A percentile compares a stretch with the other conserved stretches of the same genome.
phyloP scores from a whole-genome alignment of 345 rosid species.

The Aquilaria sinensis region DNA sequence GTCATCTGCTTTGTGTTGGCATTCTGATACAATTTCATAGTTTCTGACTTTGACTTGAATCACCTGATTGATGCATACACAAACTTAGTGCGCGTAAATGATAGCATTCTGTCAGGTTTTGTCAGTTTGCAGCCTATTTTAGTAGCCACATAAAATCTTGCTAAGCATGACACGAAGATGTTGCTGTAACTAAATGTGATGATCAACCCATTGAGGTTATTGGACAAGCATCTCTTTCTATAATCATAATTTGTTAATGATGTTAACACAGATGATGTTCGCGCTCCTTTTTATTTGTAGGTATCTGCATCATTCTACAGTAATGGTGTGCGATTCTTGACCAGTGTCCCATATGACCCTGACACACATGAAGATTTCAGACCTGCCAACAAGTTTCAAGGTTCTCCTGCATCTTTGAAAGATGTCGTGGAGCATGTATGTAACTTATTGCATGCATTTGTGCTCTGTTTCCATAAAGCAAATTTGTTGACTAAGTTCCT shows the following conservation, averaged over 20 bases:
- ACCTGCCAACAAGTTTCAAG: slow-evolving; percentile 50
- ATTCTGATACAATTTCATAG: too few species aligned
- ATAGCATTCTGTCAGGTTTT: neutral
- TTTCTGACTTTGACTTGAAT: too few species aligned
- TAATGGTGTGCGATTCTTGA: slow-evolving; percentile 39
- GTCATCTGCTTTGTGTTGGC: too few species aligned
- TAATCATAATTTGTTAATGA: neutral
- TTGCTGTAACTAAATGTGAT: neutral
- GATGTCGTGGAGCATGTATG: slow-evolving; percentile 76
- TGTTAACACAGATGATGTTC: neutral
- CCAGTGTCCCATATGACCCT: slow-evolving; percentile 59
- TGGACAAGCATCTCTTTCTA: neutral
- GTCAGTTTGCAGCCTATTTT: too few species aligned
- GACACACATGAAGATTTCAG: slow-evolving; percentile 87
- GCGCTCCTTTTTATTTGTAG: slow-evolving; percentile 27
- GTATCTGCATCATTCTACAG: slow-evolving; percentile 31
- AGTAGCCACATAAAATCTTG: too few species aligned
- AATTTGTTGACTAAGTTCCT: neutral
- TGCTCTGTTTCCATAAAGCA: neutral
- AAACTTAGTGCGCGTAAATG: too few species aligned
- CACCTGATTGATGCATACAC: too few species aligned
- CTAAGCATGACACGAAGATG: neutral
- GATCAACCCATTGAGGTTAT: neutral
- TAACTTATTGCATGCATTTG: slow-evolving; percentile 1
- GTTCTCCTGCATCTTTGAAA: slow-evolving; percentile 42